Evolutionary conservation across 1,284 basidiomycete species (phyloP), one percentile per base, ranked within the genome.

Genomic region (Meripilus lineatus): DNA sequence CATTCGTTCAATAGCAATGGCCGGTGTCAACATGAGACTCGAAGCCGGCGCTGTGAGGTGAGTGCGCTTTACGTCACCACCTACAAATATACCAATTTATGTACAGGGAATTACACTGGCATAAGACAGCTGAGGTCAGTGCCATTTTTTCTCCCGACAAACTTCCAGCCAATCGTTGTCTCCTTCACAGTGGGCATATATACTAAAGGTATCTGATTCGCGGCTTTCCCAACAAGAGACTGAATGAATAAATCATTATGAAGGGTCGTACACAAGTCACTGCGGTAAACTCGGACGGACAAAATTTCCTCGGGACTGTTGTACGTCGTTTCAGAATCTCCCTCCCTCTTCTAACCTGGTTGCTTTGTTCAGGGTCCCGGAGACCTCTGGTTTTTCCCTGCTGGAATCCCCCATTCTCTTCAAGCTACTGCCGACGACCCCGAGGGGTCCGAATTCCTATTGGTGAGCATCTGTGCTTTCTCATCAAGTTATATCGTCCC

Each of bases 91-190:
- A 41, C 14, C 28, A 8, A 23, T 23, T 21, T 28, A 8, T 20
- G 20, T 42, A 21, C 28, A 81, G 82, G 15, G 83, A 88, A 57
- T 67, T 87, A 13, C 84, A 86, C 55, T 86, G 84, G 84, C 84
- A 88, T 58, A 75, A 69, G 46, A 79, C 75, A 5, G 65, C 75
- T 30, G 84, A 87, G 68, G 79, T 79, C 57, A 45, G 45, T 3
- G 63, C 52, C 4, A 15, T 13, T 26, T 15, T 10, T 32, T 25
- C 17, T 24, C n/a, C n/a, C n/a, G n/a, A n/a, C n/a, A n/a, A n/a
- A n/a, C n/a, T 36, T 44, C 28, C n/a, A 18, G 25, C 35, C 24
- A n/a, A n/a, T 25, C 14, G 25, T 20, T 44, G 11, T 45, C 51
- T 58, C 15, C 48, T 21, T 15, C 8, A 22, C 32, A 81, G 78